Percentiles rank a stretch among this genome's conserved stretches.
phyloP scores from a whole-genome alignment of 495 filamentous ascomycete species.

The Trichoderma gamsii region DNA sequence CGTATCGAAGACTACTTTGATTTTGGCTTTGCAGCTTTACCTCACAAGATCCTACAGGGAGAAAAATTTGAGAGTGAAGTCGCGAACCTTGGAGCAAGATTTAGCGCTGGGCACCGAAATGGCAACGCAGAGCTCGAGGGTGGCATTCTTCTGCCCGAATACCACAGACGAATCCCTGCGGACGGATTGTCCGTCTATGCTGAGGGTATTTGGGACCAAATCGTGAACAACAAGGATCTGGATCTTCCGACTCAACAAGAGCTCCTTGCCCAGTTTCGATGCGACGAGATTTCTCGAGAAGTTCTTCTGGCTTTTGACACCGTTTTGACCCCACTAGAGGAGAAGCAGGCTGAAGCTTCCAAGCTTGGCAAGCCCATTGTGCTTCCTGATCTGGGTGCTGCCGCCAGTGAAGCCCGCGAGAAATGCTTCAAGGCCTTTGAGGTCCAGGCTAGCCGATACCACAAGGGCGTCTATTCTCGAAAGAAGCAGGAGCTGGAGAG shows the following conservation, averaged over 20 bases:
- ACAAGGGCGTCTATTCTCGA: conserved; percentile 84
- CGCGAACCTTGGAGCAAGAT: conserved; percentile 70
- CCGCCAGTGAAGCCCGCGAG: conserved; percentile 65
- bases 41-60: conserved; percentile 92
- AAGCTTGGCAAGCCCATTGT: conserved; percentile 64
- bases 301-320: conserved; percentile 80
- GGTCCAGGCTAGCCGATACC: conserved; percentile 83
- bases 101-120: conserved; percentile 64
- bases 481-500: conserved; percentile 79
- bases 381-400: conserved; percentile 67
- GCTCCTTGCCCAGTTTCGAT: conserved; percentile 91
- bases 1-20: conserved; percentile 96
- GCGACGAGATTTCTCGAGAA: conserved; percentile 89
- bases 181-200: conserved; percentile 93
- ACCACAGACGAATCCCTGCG: conserved; percentile 91
- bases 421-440: conserved; percentile 80
- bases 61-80: conserved; percentile 84
- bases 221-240: conserved; percentile 95
- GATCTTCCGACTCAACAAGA: conserved; percentile 97
- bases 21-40: conserved; percentile 91
- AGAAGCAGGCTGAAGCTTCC: conserved; percentile 68
- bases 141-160: conserved; percentile 85
- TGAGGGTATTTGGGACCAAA: conserved; percentile 93
- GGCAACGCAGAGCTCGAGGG: conserved; percentile 65
- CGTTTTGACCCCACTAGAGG: conserved; percentile 75